Evolutionary conservation across 495 filamentous ascomycete species (phyloP).

Genomic region (Neurospora hispaniola): DNA sequence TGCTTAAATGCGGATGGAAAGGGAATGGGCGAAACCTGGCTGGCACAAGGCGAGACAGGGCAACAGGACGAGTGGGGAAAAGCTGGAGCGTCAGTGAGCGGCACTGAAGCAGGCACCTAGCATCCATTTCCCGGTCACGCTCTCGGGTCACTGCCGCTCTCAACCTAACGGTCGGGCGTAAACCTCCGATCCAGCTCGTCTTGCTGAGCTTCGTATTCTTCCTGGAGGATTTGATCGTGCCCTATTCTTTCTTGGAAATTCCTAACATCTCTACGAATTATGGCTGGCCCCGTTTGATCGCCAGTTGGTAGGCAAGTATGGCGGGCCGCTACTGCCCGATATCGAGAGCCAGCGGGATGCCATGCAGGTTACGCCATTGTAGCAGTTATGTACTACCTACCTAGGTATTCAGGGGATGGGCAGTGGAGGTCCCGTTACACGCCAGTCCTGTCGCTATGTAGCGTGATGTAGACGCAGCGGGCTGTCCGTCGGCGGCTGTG

Average conservation of each 20-base stretch:
- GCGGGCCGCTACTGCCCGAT: not conserved
- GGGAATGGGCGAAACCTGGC: slow-evolving; percentile 7
- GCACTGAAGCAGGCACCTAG: not conserved
- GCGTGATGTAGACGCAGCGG: not conserved
- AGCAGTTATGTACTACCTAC: not conserved
- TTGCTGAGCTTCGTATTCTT: not conserved
- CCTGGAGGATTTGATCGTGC: not conserved
- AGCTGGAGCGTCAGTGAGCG: not conserved
- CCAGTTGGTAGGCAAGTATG: not conserved
- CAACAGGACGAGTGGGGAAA: slow-evolving; percentile 2
- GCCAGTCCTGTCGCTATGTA: not conserved
- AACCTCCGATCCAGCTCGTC: not conserved
- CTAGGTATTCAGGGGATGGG: not conserved
- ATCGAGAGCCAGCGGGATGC: not conserved
- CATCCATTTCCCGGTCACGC: slow-evolving; percentile 2
- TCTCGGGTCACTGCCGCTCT: not conserved
- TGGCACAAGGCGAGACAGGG: slow-evolving; percentile 2
- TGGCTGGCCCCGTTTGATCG: not conserved
- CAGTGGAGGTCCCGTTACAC: not conserved
- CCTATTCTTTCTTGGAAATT: not conserved
- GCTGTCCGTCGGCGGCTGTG: not conserved
- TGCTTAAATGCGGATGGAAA: not conserved
- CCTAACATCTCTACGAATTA: not conserved
- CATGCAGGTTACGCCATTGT: not conserved
- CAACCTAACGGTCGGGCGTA: not conserved